These are phyloP conservation scores for Zasmidium angulare DNA, from an alignment of 2,329 filamentous ascomycete species.

Conservation along the genomic window DNA sequence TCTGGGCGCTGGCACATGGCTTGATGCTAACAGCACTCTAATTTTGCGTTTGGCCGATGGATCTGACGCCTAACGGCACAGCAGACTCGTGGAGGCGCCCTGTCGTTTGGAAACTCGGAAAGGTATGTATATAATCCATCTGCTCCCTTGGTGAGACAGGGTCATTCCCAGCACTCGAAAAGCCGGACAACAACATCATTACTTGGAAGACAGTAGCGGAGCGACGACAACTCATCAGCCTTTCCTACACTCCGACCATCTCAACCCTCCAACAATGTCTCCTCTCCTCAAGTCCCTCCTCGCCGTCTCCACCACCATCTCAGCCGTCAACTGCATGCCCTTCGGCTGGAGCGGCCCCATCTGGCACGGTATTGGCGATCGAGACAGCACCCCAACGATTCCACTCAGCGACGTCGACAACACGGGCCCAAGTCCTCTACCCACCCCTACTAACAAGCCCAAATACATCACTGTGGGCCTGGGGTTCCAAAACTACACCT, in stretches of 20 bases:
- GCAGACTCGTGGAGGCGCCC: neutral
- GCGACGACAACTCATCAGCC: neutral
- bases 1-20: slow-evolving; percentile 10
- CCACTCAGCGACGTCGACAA: slow-evolving; percentile 20
- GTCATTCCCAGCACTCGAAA: neutral
- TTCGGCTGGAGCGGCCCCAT: neutral
- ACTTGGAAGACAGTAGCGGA: too few relatives aligned
- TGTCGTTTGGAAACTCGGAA: too few relatives aligned
- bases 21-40: slow-evolving; percentile 11
- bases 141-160: neutral
- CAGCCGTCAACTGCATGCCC: slow-evolving; percentile 11
- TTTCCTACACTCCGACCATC: neutral
- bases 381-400: slow-evolving; percentile 11
- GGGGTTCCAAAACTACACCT: slow-evolving; percentile 70
- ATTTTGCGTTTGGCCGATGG: slow-evolving; percentile 12
- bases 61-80: slow-evolving; percentile 12
- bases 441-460: slow-evolving; percentile 20
- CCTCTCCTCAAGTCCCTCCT: slow-evolving; percentile 13
- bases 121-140: slow-evolving; percentile 11
- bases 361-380: too few relatives aligned
- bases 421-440: slow-evolving; percentile 17
- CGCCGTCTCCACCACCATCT: slow-evolving; percentile 11
- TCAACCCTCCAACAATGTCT: slow-evolving; percentile 10
- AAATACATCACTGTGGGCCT: slow-evolving; percentile 59
- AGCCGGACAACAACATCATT: slow-evolving; percentile 9